These are phyloP conservation scores for Penicillium sp. DNA, from an alignment of 2,329 filamentous ascomycete genomes.

Conservation along the genomic window DNA sequence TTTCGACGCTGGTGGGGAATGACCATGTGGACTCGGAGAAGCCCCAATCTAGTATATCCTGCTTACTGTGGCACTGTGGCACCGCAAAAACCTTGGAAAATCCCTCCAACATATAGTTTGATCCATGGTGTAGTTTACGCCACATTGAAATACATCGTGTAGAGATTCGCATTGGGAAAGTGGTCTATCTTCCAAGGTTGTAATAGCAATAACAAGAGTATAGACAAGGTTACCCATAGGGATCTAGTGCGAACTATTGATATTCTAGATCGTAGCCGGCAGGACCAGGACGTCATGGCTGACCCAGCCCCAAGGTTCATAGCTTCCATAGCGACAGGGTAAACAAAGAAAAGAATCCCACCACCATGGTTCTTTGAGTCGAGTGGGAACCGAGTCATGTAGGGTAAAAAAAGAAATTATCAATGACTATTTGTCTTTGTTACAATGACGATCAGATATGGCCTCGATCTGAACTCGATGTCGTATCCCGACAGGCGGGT, in stretches of 20 bases:
- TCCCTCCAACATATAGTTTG: no score
- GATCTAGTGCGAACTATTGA: not conserved
- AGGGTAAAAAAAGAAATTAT: not conserved
- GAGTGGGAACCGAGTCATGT: not conserved
- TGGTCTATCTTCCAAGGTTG: not conserved
- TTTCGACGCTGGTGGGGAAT: not conserved
- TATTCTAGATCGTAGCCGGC: not conserved
- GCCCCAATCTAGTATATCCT: not conserved
- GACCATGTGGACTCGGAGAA: not conserved
- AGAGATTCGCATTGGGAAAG: not conserved
- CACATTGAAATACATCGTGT: no score
- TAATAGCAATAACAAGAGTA: no score
- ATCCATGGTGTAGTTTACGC: no score
- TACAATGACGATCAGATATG: not conserved
- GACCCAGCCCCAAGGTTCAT: not conserved
- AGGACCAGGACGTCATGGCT: not conserved
- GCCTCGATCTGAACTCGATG: not conserved
- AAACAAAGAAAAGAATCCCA: not conserved
- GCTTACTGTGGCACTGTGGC: no score
- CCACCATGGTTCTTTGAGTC: not conserved
- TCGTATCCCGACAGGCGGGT: conserved; percentile 17
- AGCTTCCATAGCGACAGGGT: not conserved
- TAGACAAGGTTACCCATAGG: not conserved
- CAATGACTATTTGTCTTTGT: not conserved
- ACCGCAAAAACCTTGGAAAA: no score